Base-by-base conservation (phyloP, 345 rosid genomes). In the Rhizophora mangle region DNA sequence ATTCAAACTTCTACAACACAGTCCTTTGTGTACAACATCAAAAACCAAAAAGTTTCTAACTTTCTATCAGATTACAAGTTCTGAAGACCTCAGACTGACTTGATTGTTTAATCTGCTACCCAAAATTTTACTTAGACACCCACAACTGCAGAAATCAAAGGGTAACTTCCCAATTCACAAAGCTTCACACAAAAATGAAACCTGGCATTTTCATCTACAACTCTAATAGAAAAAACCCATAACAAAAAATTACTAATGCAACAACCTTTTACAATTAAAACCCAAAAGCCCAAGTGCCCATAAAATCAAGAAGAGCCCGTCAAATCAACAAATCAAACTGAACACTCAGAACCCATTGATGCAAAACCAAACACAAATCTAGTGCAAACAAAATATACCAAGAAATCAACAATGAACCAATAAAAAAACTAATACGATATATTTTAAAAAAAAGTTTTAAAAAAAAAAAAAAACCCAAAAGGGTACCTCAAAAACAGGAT, bases 401-500 rank as follows among this genome's bases (percentile, higher is more conserved):
- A 21, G 18, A 56, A 22, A 61, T 15, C 61, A 59, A 39, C 21
- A 60, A 26, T 18, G 34, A 68, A 34, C 6, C 6, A 65, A 7
- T 21, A 39, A 8, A 46, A 31, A 53, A 36, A 9, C 15, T 57
- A 60, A 19, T 18, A 30, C 13, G 4, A 43, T 2, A 3, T 13
- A 0, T 0, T 3, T 39, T 0, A 63, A 9, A 7, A 11, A 4
- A 2, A 9, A 46, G 0, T 11, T 34, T 24, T 24, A 24, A 24
- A 59, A 59, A 22, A 27, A 54, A 20, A 20, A 34, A 53, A 46
- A 43, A 67, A 0, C 49, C 49, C 49, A 13, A 47, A 56, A 56
- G 60, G 67, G 69, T 56, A 91, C 97, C 93, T 89, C 72, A 47
- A 86, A 59, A 72, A 89, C 86, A 63, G 83, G 93, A 26, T 46